Base-by-base conservation (phyloP, 2,329 filamentous ascomycete species). In the Pezicula neosporulosa region DNA sequence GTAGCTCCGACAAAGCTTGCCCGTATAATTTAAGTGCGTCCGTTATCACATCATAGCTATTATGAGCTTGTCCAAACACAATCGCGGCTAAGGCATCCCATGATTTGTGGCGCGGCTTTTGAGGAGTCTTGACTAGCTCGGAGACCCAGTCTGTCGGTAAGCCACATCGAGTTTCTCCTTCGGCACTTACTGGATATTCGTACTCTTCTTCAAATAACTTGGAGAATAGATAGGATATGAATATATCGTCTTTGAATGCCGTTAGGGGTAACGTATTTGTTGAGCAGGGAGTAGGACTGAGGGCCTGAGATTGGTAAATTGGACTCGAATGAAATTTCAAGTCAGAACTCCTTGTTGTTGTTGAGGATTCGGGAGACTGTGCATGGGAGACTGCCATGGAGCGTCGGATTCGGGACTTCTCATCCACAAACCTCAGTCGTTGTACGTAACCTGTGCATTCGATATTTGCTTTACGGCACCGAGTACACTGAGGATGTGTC, bases 51-150 rank as follows among this genome's bases (percentile, higher is more conserved):
- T 35, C 19, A 18, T 37, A 36, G 36, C 37, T 45, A 9, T 27
- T 39, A 28, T 49, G 33, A 33, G 42, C 45, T 15, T 48, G 45
- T 33, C 52, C 42, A 52, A 49, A 54, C 8, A 46, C 36, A 36
- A 49, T 42, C 21, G 46, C 47, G 16, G 52, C 52, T 24, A 54
- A 47, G 19, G 52, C 49, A 52, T 51, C 49, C 46, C 46, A 33
- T 1, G 52, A 51, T 42, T 54, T 52, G 12, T 18, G 36, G 24
- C 19, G 49, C 27, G 27, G 39, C 30, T 44, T 38, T 38, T 38
- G 36, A 38, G 36, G 45, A 16, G 41, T 45, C 27, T 49, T 35
- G 41, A 52, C 37, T 12, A 48, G 46, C 18, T 49, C 42, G 21
- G 27, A 27, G 21, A 41, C 44, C 49, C 52, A 51, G 41, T 39